These are phyloP conservation scores for Podochytrium sp. DNA, from an alignment of 192 early-diverging fungal species.

Conservation along the genomic window DNA sequence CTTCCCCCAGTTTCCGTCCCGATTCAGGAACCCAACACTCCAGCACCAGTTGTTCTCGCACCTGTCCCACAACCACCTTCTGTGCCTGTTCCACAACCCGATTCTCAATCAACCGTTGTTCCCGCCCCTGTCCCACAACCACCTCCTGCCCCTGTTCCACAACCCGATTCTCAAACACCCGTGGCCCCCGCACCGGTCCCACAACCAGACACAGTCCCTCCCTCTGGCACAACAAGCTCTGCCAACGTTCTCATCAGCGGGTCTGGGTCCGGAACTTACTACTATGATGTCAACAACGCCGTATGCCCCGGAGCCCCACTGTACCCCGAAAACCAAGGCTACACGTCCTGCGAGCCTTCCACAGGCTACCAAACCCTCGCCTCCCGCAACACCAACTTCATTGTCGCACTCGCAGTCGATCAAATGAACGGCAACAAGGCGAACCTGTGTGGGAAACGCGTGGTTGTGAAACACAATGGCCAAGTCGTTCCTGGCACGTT, in stretches of 20 bases:
- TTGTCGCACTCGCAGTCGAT: not conserved
- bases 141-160: not conserved
- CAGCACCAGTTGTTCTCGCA: no score
- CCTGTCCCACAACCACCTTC: no score
- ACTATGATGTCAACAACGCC: not conserved
- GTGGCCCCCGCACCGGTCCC: not conserved
- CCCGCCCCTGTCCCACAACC: not conserved
- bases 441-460: constrained; percentile 1
- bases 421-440: constrained; percentile 17
- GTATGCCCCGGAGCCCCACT: not conserved
- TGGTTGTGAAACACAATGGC: not conserved
- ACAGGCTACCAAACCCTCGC: not conserved
- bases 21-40: no score
- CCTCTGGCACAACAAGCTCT: not conserved
- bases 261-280: not conserved
- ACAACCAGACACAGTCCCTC: no score
- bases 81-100: no score
- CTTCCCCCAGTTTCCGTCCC: no score
- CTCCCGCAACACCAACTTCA: not conserved
- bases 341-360: not conserved
- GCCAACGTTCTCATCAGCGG: not conserved
- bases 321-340: not conserved
- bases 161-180: not conserved
- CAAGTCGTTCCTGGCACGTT: not conserved
- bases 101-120: no score